Evolutionary conservation across 2,329 filamentous ascomycete genomes (phyloP).

Genomic region (Mariannaea sp.): DNA sequence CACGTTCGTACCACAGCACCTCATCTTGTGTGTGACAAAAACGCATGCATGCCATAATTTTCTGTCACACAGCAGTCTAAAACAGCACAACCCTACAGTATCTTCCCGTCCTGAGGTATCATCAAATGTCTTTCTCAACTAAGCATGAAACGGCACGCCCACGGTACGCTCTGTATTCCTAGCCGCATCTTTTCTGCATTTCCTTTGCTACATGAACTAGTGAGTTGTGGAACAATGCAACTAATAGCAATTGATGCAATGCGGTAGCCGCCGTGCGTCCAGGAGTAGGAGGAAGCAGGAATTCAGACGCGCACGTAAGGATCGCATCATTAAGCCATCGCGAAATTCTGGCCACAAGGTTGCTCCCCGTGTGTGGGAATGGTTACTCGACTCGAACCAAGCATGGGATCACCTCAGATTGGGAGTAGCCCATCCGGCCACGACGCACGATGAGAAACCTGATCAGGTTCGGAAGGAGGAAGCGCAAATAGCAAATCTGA

Average conservation of each 20-base stretch:
- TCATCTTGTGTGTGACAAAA: no score
- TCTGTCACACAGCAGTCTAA: no score
- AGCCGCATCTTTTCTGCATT: no score
- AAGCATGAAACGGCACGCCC: neutral
- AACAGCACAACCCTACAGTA: no score
- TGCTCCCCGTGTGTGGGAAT: neutral
- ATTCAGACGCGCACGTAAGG: neutral
- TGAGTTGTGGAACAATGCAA: neutral
- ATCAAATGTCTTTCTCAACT: no score
- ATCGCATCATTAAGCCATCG: neutral
- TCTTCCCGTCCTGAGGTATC: no score
- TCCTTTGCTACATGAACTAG: neutral
- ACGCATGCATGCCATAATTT: no score
- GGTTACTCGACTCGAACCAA: neutral
- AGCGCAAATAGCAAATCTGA: neutral
- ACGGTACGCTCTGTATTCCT: neutral
- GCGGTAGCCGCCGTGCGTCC: neutral
- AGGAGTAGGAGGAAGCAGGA: neutral
- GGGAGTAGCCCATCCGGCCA: neutral
- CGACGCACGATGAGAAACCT: neutral
- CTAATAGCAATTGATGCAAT: neutral
- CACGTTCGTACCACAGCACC: no score
- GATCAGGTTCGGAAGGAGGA: neutral
- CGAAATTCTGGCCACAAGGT: neutral
- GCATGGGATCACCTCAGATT: neutral